Conservation (phyloP, 2,329 filamentous ascomycete genomes). For the Stagonosporopsis tanaceti region DNA sequence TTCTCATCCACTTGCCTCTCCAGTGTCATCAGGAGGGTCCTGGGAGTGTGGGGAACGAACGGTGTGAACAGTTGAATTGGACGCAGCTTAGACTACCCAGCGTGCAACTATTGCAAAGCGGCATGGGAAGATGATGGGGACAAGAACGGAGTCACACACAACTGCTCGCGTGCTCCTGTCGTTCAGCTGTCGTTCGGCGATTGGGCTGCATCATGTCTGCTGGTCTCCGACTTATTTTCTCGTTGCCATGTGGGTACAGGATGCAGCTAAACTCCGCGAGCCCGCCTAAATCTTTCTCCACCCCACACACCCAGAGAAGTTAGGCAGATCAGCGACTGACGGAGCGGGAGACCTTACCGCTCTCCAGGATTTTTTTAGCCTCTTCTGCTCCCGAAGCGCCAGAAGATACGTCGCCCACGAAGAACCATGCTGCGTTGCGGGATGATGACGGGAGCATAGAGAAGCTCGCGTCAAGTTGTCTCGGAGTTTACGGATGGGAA, state of each 20-base stretch:
- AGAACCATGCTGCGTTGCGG: constrained; percentile 1
- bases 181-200: constrained; percentile 8
- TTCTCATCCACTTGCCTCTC: constrained; percentile 13
- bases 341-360: constrained; percentile 22
- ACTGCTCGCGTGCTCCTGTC: constrained; percentile 12
- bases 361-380: constrained; percentile 22
- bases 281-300: constrained; percentile 7
- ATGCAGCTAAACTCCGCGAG: constrained; percentile 10
- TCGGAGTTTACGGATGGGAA: constrained; percentile 16
- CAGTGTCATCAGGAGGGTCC: constrained; percentile 2
- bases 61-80: background rate
- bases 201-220: constrained; percentile 3
- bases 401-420: constrained; percentile 2
- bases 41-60: constrained; percentile 4
- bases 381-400: constrained; percentile 14
- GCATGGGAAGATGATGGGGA: background rate
- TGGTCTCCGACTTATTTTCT: constrained; percentile 19
- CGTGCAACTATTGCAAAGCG: background rate
- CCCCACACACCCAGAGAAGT: constrained; percentile 17
- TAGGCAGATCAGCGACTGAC: constrained; percentile 22
- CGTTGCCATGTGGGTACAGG: constrained; percentile 6
- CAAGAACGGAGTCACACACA: background rate
- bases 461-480: constrained; percentile 8
- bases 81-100: background rate
- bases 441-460: background rate